Base-by-base conservation (phyloP, 1,284 basidiomycete genomes). In the Earliella scabrosa region DNA sequence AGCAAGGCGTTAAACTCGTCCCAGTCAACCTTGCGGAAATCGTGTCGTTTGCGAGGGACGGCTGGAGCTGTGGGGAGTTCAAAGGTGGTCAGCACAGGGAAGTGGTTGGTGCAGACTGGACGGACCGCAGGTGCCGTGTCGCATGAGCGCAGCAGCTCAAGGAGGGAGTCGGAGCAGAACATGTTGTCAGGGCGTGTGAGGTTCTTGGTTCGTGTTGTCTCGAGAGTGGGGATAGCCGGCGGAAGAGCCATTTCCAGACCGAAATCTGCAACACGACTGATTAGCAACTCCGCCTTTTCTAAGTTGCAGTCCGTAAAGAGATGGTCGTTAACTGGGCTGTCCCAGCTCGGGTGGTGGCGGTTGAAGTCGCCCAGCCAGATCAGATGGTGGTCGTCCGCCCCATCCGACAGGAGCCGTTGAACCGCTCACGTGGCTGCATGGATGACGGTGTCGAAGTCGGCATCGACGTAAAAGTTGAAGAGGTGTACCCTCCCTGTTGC, bases 341-440 rank as follows among this genome's bases (percentile, higher is more conserved):
- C 77, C 81, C 79, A 83, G 0, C 74, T 26, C 0, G 74, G 76
- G 66, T 82, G 77, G 61, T 83, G 80, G 0, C 74, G 61, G 64
- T 82, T 82, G 71, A 82, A 82, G 63, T 82, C 78, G 0, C 79
- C 79, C 0, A 71, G 57, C 74, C 74, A 77, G 6, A 77, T 56
- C n/a, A 71, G 44, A n/a, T 67, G 61, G 11, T 43, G 36, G 4
- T 23, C 20, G 3, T 48, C 36, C 16, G 32, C 46, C 20, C 21
- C 45, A 2, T 49, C 23, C 23, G n/a, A 13, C 1, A 7, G 8
- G 7, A 45, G 41, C 9, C 6, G 31, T 14, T 21, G 21, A 4
- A 48, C 54, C 0, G 46, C 52, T 8, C 46, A 16, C 1, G 48
- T 39, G 0, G 72, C 44, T 0, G 55, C 53, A 5, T 57, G 48